These are phyloP conservation scores for Hypoxylon sp. DNA, from an alignment of 2,329 filamentous ascomycete genomes.

Conservation along the genomic window DNA sequence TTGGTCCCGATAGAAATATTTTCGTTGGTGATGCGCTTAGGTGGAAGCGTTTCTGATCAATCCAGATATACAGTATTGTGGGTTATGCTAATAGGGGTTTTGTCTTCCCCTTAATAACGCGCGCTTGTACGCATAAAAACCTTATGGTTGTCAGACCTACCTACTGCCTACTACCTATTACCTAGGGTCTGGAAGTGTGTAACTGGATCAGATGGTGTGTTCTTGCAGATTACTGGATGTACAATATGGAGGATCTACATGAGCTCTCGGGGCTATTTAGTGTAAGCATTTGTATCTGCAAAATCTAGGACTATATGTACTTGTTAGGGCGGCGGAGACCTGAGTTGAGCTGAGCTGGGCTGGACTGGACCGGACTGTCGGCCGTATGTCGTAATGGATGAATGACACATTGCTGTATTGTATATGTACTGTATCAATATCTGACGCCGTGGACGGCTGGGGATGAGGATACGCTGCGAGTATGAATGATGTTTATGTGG, in stretches of 20 bases:
- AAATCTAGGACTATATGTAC: slow-evolving; percentile 2
- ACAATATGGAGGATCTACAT: slow-evolving; percentile 23
- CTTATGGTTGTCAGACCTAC: background rate
- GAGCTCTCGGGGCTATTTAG: slow-evolving; percentile 4
- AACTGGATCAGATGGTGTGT: slow-evolving; percentile 2
- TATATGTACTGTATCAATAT: slow-evolving; percentile 36
- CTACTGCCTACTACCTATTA: background rate
- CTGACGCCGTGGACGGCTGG: background rate
- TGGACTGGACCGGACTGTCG: background rate
- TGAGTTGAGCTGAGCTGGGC: background rate
- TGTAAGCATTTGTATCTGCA: slow-evolving; percentile 10
- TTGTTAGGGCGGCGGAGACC: background rate
- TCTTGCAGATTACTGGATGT: slow-evolving; percentile 17
- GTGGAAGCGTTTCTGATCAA: slow-evolving; percentile 36
- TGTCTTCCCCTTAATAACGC: slow-evolving; percentile 6
- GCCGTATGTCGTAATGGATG: background rate
- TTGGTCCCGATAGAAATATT: slow-evolving; percentile 14
- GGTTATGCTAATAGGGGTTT: slow-evolving; percentile 16
- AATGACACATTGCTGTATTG: slow-evolving; percentile 19
- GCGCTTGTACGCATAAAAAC: slow-evolving; percentile 12
- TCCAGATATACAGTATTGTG: slow-evolving; percentile 26
- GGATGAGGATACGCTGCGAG: background rate
- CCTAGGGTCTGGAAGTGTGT: slow-evolving; percentile 7
- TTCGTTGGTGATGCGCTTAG: slow-evolving; percentile 16
- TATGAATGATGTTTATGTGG: background rate